Percentiles rank a stretch among this genome's conserved stretches.
These are phyloP conservation scores for Dactylellina sp. DNA, from an alignment of 2,329 filamentous ascomycete species.

Conservation along the genomic window DNA sequence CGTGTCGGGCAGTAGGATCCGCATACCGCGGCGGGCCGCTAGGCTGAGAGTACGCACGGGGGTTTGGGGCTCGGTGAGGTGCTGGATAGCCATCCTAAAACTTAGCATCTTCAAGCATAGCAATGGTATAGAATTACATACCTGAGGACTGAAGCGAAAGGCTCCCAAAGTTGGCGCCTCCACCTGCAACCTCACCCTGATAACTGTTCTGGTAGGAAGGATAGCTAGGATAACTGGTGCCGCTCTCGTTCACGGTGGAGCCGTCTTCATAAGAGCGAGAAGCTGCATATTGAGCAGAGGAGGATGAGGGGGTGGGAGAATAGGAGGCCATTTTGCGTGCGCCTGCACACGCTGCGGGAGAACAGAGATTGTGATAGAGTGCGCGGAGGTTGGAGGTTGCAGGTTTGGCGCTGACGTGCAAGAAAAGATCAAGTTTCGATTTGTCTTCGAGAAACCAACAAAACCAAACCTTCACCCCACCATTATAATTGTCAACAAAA, in stretches of 20 bases:
- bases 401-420: background rate
- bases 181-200: conserved; percentile 14
- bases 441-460: conserved; percentile 6
- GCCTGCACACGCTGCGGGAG: conserved; percentile 20
- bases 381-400: background rate
- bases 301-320: background rate
- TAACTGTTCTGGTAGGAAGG: conserved; percentile 30
- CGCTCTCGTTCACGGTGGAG: conserved; percentile 28
- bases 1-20: conserved; percentile 18
- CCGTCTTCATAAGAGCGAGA: conserved; percentile 7
- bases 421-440: background rate
- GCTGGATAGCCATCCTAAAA: conserved; percentile 19
- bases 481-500: background rate
- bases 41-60: conserved; percentile 23
- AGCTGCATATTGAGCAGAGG: background rate
- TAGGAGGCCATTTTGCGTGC: conserved; percentile 19
- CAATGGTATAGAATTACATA: conserved; percentile 15
- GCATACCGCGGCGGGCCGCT: conserved; percentile 10
- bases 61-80: conserved; percentile 22
- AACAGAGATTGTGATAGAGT: background rate
- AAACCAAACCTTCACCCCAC: conserved; percentile 8
- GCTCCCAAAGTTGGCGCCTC: conserved; percentile 34
- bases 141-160: conserved; percentile 46
- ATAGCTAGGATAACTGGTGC: conserved; percentile 27
- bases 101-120: conserved; percentile 1